A percentile compares a stretch with the other conserved stretches of the same genome.
phyloP scores from a whole-genome alignment of 768 basidiomycete genomes.

The Symmetrospora coprosmae region DNA sequence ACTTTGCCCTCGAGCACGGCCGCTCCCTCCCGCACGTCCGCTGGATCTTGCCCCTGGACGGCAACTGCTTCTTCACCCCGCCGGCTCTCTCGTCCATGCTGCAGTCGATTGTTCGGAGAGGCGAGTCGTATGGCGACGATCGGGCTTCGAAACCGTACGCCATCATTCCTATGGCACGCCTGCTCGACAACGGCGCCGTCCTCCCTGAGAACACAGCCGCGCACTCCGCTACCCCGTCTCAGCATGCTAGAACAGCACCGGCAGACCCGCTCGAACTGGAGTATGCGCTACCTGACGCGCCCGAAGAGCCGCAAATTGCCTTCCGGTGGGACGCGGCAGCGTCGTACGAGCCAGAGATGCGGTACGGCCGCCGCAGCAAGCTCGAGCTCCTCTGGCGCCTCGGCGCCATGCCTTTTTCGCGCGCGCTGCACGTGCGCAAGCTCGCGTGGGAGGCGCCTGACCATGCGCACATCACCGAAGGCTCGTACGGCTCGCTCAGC shows the following conservation, averaged over 20 bases:
- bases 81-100: constrained; percentile 32
- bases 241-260: neutral
- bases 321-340: constrained; percentile 34
- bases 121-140: constrained; percentile 28
- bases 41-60: constrained; percentile 34
- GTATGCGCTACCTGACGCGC: constrained; percentile 25
- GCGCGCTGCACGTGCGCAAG: constrained; percentile 30
- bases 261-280: constrained; percentile 23
- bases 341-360: constrained; percentile 32
- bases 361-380: constrained; percentile 35
- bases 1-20: constrained; percentile 32
- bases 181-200: constrained; percentile 31
- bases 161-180: constrained; percentile 33
- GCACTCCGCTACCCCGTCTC: constrained; percentile 13
- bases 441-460: constrained; percentile 34
- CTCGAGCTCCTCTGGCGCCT: constrained; percentile 35
- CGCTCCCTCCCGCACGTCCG: constrained; percentile 30
- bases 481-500: constrained; percentile 27
- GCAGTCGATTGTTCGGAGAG: neutral
- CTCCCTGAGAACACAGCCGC: constrained; percentile 25
- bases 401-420: constrained; percentile 33
- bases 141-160: constrained; percentile 27
- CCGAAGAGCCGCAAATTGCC: constrained; percentile 34
- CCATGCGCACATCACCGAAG: constrained; percentile 29
- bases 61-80: constrained; percentile 35